Evolutionary conservation across 768 basidiomycete species (phyloP), one percentile per base, ranked within the genome.

Genomic region (Wakefieldia striispora): DNA sequence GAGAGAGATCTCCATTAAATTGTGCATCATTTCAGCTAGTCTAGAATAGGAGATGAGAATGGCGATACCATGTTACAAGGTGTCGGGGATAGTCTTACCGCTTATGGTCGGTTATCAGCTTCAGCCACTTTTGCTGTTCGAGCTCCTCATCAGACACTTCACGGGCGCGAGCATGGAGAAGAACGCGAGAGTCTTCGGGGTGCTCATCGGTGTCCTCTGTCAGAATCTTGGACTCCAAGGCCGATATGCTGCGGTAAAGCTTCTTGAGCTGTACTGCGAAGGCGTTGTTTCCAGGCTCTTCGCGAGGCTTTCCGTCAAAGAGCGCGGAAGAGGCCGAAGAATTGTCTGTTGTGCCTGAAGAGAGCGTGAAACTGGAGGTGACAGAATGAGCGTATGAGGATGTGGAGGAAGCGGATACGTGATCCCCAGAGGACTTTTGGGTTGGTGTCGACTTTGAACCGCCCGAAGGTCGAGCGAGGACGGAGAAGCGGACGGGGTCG

Each of bases 21-120:
- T 86, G 68, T 94, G 92, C 58, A 95, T 91, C 51, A 82, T 80
- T 57, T 98, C 95, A 0, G 90, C 92, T 6, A 97, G 80, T 51
- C 95, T 97, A 58, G n/a, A 19, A 67, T 50, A 23, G 34, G 19
- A 34, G 37, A 37, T 57, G 50, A 50, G 41, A 12, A 43, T 37
- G 19, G 40, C 14, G 16, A n/a, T n/a, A n/a, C n/a, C 7, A 9
- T 45, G 44, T 26, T 13, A 34, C 1, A 54, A 4, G 16, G 26
- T 56, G 50, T 4, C 14, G 29, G 40, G 43, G 55, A 14, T 36
- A 14, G n/a, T 74, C 86, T 54, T 58, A 90, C 95, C 80, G 76
- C 68, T 95, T 97, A 67, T 99, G 97, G 62, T 88, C 82, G 0
- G 73, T 71, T 31, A 90, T 79, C 50, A 86, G 73, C 49, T 80